These are phyloP conservation scores for Xylariaceae sp. DNA, from an alignment of 2,329 filamentous ascomycete genomes.

Conservation along the genomic window DNA sequence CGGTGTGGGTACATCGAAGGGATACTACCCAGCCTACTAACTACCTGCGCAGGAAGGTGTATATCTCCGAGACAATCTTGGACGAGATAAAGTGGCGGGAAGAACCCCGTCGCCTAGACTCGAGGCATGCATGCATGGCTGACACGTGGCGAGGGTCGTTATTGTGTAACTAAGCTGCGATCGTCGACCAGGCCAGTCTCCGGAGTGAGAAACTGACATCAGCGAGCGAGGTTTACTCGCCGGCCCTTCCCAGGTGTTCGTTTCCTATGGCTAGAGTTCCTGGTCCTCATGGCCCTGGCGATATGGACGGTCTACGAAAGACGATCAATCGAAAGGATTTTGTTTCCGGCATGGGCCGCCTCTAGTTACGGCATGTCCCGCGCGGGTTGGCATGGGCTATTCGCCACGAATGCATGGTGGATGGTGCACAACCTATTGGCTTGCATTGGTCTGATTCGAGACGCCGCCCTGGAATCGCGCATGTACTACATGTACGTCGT, in stretches of 20 bases:
- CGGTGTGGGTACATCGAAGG: too few relatives aligned
- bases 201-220: neutral
- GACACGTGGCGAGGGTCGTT: constrained; percentile 17
- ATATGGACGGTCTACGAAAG: neutral
- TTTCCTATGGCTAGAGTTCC: too few relatives aligned
- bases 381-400: neutral
- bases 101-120: constrained; percentile 8
- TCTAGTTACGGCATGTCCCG: neutral
- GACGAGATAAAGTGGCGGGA: constrained; percentile 12
- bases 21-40: too few relatives aligned
- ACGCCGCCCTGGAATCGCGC: neutral
- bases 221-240: neutral
- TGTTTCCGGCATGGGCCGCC: neutral
- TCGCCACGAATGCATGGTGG: neutral
- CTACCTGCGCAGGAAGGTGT: too few relatives aligned
- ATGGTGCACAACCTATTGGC: neutral
- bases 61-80: neutral
- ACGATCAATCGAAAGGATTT: neutral
- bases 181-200: constrained; percentile 5
- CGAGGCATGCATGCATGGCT: constrained; percentile 1
- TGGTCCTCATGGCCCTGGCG: too few relatives aligned
- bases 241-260: too few relatives aligned
- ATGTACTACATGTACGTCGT: neutral
- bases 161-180: constrained; percentile 12
- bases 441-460: neutral